These are phyloP conservation scores for Orychophragmus violaceus DNA, from an alignment of 345 rosid species.

Conservation along the genomic window DNA sequence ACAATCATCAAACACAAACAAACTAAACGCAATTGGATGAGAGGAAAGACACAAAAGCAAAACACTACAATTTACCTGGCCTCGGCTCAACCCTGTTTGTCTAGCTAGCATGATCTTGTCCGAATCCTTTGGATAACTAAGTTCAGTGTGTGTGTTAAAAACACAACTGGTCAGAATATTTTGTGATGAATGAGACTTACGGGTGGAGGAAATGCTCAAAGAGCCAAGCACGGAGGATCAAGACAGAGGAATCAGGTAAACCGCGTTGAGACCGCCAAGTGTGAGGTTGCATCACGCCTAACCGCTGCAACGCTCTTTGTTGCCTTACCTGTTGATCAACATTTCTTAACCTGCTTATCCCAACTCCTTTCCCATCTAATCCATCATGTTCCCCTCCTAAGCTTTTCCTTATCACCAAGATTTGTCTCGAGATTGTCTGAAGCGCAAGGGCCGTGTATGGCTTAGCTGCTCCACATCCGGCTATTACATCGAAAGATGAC, in stretches of 20 bases:
- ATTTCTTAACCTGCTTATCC: conserved; percentile 74
- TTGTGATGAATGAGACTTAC: conserved; percentile 38
- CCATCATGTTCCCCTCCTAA: conserved; percentile 75
- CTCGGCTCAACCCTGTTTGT: conserved; percentile 92
- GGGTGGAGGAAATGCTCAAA: conserved; percentile 99
- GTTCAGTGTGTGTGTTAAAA: not conserved
- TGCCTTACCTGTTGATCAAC: conserved; percentile 96
- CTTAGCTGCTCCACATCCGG: conserved; percentile 84
- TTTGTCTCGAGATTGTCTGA: conserved; percentile 89
- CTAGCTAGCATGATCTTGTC: conserved; percentile 97
- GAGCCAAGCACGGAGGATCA: conserved; percentile 95
- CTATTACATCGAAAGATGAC: conserved; percentile 82
- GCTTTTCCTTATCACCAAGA: conserved; percentile 53
- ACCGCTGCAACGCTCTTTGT: conserved; percentile 83
- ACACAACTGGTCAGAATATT: not conserved
- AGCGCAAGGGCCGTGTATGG: conserved; percentile 88
- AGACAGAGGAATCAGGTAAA: conserved; percentile 85
- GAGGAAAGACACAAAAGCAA: not conserved
- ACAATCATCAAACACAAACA: not conserved
- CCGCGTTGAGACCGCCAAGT: conserved; percentile 98
- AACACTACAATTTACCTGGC: conserved; percentile 56
- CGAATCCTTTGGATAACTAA: conserved; percentile 94
- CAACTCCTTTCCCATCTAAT: conserved; percentile 57
- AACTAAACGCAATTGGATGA: not conserved
- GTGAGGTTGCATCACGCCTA: conserved; percentile 83